Evolutionary conservation across 2,329 filamentous ascomycete genomes (phyloP).

Genomic region (Ophiostoma australiae): DNA sequence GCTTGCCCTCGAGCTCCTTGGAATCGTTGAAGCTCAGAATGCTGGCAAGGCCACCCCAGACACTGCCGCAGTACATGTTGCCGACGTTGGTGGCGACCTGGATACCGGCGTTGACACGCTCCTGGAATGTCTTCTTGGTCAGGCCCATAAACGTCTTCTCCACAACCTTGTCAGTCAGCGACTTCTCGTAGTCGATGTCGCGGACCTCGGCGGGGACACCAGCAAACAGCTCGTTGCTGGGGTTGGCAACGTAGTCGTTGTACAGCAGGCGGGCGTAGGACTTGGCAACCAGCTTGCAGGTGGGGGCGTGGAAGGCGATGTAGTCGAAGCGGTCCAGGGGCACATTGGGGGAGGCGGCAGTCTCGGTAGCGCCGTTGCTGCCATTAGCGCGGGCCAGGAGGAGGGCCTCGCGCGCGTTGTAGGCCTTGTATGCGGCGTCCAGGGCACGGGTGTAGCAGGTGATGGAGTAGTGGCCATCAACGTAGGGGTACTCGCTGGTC

Average conservation of each 20-base stretch:
- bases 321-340: slow-evolving; percentile 77
- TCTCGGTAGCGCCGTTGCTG: slow-evolving; percentile 39
- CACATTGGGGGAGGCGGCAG: slow-evolving; percentile 50
- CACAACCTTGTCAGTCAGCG: slow-evolving; percentile 72
- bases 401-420: slow-evolving; percentile 66
- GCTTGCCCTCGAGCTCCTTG: slow-evolving; percentile 63
- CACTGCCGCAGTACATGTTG: slow-evolving; percentile 65
- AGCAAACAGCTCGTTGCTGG: slow-evolving; percentile 61
- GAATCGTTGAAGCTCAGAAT: slow-evolving; percentile 61
- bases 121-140: slow-evolving; percentile 77
- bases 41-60: slow-evolving; percentile 71
- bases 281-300: slow-evolving; percentile 82
- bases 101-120: slow-evolving; percentile 68
- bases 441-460: slow-evolving; percentile 78
- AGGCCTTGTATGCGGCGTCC: slow-evolving; percentile 75
- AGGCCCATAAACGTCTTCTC: slow-evolving; percentile 84
- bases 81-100: slow-evolving; percentile 72
- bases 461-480: slow-evolving; percentile 78
- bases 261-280: slow-evolving; percentile 79
- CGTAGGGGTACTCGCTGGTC: slow-evolving; percentile 80
- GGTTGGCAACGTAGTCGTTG: slow-evolving; percentile 74
- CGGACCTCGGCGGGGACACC: slow-evolving; percentile 72
- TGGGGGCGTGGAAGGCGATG: slow-evolving; percentile 76
- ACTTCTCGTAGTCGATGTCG: slow-evolving; percentile 74
- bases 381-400: slow-evolving; percentile 39